phyloP scores from a whole-genome alignment of 1,284 basidiomycete genomes.

The Neonothopanus nambi region DNA sequence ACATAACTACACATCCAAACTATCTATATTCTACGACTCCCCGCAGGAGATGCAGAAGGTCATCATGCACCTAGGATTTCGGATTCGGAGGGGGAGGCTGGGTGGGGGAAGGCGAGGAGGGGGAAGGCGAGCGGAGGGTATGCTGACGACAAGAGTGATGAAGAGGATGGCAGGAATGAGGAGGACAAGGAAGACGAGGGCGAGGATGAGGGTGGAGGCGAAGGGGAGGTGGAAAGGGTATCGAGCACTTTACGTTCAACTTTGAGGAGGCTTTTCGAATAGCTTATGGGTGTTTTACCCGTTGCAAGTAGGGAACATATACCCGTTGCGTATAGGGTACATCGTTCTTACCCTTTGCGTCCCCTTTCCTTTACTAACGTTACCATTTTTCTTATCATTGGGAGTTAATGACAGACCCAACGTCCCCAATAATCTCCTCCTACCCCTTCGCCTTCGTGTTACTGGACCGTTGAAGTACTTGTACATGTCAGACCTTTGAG shows the following conservation, averaged over 20 bases:
- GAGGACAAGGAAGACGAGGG: no score
- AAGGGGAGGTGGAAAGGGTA: no score
- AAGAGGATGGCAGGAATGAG: no score
- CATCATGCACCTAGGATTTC: constrained; percentile 96
- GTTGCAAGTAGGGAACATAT: constrained; percentile 88
- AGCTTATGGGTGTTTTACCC: constrained; percentile 98
- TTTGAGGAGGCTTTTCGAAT: constrained; percentile 91
- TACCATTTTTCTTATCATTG: no score
- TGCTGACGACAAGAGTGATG: no score
- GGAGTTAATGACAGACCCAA: constrained; percentile 88
- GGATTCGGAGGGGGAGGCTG: no score
- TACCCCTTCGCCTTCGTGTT: constrained; percentile 92
- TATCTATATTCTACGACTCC: constrained; percentile 77
- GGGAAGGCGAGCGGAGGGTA: no score
- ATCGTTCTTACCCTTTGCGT: constrained; percentile 17
- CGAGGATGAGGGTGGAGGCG: no score
- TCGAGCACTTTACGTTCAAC: constrained; percentile 80
- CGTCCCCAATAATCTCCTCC: no score
- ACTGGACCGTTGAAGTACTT: constrained; percentile 84
- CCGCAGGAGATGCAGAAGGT: constrained; percentile 68
- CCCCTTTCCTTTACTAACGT: no score
- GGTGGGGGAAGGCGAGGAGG: neutral
- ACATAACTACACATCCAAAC: constrained; percentile 91
- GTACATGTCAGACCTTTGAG: constrained; percentile 88
- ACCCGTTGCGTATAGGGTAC: constrained; percentile 80